phyloP scores from a whole-genome alignment of 2,329 filamentous ascomycete genomes.

The Fusarium albidum region DNA sequence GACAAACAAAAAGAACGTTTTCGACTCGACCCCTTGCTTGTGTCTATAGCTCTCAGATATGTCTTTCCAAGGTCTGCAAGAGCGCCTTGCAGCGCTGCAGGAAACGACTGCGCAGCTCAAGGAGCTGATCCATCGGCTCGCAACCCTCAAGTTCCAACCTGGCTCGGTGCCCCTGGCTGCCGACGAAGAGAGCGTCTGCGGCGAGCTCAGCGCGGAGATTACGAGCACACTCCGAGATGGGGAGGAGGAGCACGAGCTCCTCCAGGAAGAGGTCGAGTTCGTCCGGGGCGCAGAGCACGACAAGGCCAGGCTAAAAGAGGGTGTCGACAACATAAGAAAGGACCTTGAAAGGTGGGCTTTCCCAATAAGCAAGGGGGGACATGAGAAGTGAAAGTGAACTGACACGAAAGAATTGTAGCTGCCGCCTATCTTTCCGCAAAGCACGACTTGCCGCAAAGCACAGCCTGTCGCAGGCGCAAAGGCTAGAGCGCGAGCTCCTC shows the following conservation, averaged over 20 bases:
- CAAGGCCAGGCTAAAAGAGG: slow-evolving; percentile 71
- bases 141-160: slow-evolving; percentile 65
- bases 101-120: slow-evolving; percentile 67
- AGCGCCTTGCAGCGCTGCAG: slow-evolving; percentile 67
- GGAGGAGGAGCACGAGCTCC: slow-evolving; percentile 83
- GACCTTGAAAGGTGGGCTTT: slow-evolving; percentile 74
- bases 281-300: slow-evolving; percentile 64
- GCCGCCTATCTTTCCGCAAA: slow-evolving; percentile 76
- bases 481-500: slow-evolving; percentile 78
- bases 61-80: slow-evolving; percentile 68
- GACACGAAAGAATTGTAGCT: slow-evolving; percentile 47
- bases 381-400: slow-evolving; percentile 14
- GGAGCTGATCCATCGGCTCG: slow-evolving; percentile 67
- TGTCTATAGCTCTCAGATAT: slow-evolving; percentile 46
- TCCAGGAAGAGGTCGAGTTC: slow-evolving; percentile 81
- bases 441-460: slow-evolving; percentile 83
- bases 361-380: not conserved
- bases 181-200: slow-evolving; percentile 61
- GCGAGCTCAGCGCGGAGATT: slow-evolving; percentile 84
- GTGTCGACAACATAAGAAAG: slow-evolving; percentile 70
- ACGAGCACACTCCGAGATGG: slow-evolving; percentile 78
- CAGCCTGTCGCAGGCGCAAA: slow-evolving; percentile 75
- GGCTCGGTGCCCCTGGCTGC: slow-evolving; percentile 62
- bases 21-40: too few species aligned
- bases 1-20: too few species aligned